phyloP scores from a whole-genome alignment of 139 green algal genomes.

The Marvania coccoides region DNA sequence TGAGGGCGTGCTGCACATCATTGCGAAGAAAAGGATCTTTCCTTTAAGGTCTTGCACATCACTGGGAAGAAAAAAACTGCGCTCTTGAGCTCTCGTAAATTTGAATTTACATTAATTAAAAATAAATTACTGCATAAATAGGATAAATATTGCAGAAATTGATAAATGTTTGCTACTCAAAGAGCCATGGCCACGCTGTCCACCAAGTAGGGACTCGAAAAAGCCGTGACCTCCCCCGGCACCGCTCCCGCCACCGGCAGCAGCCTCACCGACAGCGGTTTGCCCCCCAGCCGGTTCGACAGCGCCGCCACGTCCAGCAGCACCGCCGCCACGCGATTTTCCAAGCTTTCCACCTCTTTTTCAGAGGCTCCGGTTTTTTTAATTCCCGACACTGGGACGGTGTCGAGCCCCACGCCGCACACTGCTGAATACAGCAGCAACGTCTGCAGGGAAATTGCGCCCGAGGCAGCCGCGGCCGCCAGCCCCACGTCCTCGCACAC shows the following conservation, averaged over 20 bases:
- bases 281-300: constrained; percentile 16
- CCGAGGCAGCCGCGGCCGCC: constrained; percentile 4
- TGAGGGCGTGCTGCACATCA: too few relatives aligned
- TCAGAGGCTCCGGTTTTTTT: neutral
- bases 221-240: constrained; percentile 21
- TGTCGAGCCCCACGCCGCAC: constrained; percentile 50
- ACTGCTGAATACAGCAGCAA: constrained; percentile 40
- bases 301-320: constrained; percentile 15
- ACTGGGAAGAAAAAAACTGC: too few relatives aligned
- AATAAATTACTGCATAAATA: too few relatives aligned
- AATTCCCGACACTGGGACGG: constrained; percentile 35
- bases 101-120: too few relatives aligned
- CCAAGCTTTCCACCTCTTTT: neutral
- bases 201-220: constrained; percentile 40
- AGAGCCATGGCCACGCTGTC: constrained; percentile 28
- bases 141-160: neutral
- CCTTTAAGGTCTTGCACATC: too few relatives aligned
- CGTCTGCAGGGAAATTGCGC: constrained; percentile 15
- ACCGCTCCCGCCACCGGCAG: constrained; percentile 31
- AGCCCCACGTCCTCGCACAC: constrained; percentile 41
- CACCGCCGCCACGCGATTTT: neutral
- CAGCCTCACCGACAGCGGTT: constrained; percentile 36
- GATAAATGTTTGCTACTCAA: neutral
- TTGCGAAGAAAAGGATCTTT: too few relatives aligned
- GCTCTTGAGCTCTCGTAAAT: too few relatives aligned